A percentile compares a stretch with the other conserved stretches of the same genome.
phyloP scores from a whole-genome alignment of 371 early-diverging fungal species.

The Mortierella sp. region DNA sequence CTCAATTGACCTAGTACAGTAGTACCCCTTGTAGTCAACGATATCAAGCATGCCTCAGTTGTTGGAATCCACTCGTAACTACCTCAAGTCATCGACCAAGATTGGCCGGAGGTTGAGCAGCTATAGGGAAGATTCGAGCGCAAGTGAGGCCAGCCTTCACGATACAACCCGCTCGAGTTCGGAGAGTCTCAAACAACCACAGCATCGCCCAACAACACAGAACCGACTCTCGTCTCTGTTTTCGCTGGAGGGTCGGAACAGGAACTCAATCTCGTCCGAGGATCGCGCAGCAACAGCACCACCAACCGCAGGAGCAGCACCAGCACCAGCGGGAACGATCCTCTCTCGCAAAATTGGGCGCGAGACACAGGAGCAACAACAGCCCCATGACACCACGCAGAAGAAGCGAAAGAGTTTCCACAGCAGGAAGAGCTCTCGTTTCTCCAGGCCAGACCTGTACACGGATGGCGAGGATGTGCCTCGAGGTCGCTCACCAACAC shows the following conservation, averaged over 20 bases:
- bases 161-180: background rate
- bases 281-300: constrained; percentile 7
- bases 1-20: too few relatives aligned
- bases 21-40: background rate
- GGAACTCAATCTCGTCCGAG: constrained; percentile 24
- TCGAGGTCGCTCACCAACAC: constrained; percentile 30
- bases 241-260: constrained; percentile 23
- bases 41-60: constrained; percentile 23
- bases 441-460: constrained; percentile 1
- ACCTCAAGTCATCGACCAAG: constrained; percentile 34
- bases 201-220: constrained; percentile 20
- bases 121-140: constrained; percentile 28
- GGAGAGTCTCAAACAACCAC: constrained; percentile 5
- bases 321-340: background rate
- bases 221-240: constrained; percentile 34
- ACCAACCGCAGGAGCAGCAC: background rate
- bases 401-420: constrained; percentile 37
- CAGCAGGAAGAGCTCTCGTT: constrained; percentile 26
- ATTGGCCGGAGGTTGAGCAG: constrained; percentile 33
- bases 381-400: constrained; percentile 11
- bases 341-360: constrained; percentile 8
- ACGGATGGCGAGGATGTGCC: constrained; percentile 8
- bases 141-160: constrained; percentile 31
- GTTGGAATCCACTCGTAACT: constrained; percentile 32
- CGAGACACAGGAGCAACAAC: constrained; percentile 13